Base-by-base conservation (phyloP, 1,284 basidiomycete species). In the Ganoderma multipileum region DNA sequence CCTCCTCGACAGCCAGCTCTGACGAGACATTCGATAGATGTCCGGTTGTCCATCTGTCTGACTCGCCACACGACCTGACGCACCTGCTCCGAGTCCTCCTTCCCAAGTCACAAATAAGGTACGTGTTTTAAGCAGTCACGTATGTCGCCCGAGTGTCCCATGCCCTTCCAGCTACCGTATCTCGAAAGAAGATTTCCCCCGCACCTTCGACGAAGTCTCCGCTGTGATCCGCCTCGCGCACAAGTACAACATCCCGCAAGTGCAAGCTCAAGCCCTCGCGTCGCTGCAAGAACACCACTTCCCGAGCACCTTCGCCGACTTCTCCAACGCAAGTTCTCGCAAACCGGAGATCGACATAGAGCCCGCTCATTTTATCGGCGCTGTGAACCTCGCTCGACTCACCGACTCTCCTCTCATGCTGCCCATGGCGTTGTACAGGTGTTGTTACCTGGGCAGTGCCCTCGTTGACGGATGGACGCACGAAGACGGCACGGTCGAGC, bases 21-120 rank as follows among this genome's bases (percentile, higher is more conserved):
- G 57, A 66, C 38, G 55, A 61, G 44, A 47, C 30, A 0, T 26
- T 71, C 20, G 67, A 73, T 3, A 69, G 64, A 16, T 74, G 72
- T 52, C 65, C 66, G 2, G 28, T 72, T 1, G 68, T 76, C 0
- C 47, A 65, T 12, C 54, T 73, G 0, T 60, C 67, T 8, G 74
- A 76, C 65, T 28, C 66, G 14, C 23, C 42, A 7, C 26, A 65
- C 9, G 68, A 71, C 30, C 61, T 71, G 6, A 16, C 52, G 12
- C 36, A 69, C 47, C 36, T 71, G 6, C 52, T 71, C 2, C 58
- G 58, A 2, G 60, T 50, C 1, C 12, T 69, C 4, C 30, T 63
- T 11, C 55, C 63, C 23, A 50, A 36, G 36, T 30, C 44, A 8
- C 44, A 20, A 16, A 50, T 23, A 26, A 26, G 23, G 47, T 50